Base-by-base conservation (phyloP, 805 yeast genomes). In the Starmerella roubikii region DNA sequence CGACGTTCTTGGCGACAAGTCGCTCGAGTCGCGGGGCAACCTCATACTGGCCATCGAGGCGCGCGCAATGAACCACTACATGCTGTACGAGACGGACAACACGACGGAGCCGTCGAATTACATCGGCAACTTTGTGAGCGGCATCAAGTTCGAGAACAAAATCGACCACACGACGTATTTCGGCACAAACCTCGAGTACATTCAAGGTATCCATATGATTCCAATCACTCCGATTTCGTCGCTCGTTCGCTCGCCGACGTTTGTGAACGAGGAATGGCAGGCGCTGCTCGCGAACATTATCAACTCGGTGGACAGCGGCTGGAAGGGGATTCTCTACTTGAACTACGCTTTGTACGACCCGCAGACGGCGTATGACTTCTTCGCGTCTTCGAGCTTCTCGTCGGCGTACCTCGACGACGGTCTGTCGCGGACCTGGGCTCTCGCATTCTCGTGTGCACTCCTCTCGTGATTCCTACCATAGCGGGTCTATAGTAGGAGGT, bases 351-450 rank as follows among this genome's bases (percentile, higher is more conserved):
- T 84, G 18, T 70, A 57, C 50, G 79, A 83, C 53, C 86, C 94
- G 0, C 48, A 55, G 29, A 44, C 67, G 0, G 65, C 88, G 0
- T 78, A 72, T 52, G 46, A 56, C 1, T 82, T 76, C 58, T 82
- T 80, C 54, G 51, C 72, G 3, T 48, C 67, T 26, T 44, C 64
- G 1, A 61, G 59, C 32, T 83, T 80, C 66, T 55, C 65, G 29
- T 59, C 60, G 15, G 51, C 58, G 4, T 68, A 67, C 47, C 69
- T 85, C 35, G 94, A 85, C 53, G 68, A 69, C 42, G 95, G 94
- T 1, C 82, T 79, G 69, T 74, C 86, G 20, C 64, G 74, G 42
- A 77, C 94, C 0, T 84, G 94, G 93, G 71, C 84, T 1, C 62
- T 83, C 42, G 74, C 91, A 0, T 82, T 71, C 51, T 65, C 80